A percentile compares a stretch with the other conserved stretches of the same genome.
These are phyloP conservation scores for Boletus reticuloceps DNA, from an alignment of 768 basidiomycete species.

Conservation along the genomic window DNA sequence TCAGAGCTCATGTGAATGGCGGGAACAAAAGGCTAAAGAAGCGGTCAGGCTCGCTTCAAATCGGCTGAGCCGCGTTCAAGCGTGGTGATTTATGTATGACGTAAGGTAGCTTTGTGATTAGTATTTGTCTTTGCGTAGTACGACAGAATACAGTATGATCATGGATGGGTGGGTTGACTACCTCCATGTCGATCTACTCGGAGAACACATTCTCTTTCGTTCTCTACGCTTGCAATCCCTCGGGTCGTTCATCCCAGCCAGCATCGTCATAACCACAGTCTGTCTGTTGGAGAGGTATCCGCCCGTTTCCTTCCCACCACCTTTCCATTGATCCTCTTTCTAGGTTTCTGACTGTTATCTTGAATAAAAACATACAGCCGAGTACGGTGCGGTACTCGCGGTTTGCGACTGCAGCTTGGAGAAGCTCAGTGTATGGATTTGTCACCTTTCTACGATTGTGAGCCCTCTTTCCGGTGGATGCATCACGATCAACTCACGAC, in stretches of 20 bases:
- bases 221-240: conserved; percentile 46
- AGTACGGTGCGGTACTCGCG: conserved; percentile 39
- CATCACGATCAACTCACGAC: not conserved
- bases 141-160: not conserved
- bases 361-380: conserved; percentile 51
- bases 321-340: not conserved
- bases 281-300: conserved; percentile 60
- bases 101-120: conserved; percentile 3
- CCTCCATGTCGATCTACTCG: conserved; percentile 40
- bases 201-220: conserved; percentile 46
- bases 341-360: conserved; percentile 50
- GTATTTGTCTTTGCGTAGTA: not conserved
- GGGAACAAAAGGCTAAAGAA: conserved; percentile 49
- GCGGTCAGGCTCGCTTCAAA: not conserved
- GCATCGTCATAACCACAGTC: conserved; percentile 42
- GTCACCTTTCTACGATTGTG: conserved; percentile 63
- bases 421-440: conserved; percentile 51
- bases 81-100: conserved; percentile 2
- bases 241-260: conserved; percentile 46
- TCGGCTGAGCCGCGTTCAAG: not conserved
- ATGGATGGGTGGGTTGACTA: conserved; percentile 51
- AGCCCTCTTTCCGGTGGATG: conserved; percentile 20
- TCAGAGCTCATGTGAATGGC: conserved; percentile 75
- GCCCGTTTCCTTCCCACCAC: not conserved
- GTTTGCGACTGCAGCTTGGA: conserved; percentile 49